These are phyloP conservation scores for Beauveria bassiana DNA, from an alignment of 2,329 filamentous ascomycete species.

Conservation along the genomic window DNA sequence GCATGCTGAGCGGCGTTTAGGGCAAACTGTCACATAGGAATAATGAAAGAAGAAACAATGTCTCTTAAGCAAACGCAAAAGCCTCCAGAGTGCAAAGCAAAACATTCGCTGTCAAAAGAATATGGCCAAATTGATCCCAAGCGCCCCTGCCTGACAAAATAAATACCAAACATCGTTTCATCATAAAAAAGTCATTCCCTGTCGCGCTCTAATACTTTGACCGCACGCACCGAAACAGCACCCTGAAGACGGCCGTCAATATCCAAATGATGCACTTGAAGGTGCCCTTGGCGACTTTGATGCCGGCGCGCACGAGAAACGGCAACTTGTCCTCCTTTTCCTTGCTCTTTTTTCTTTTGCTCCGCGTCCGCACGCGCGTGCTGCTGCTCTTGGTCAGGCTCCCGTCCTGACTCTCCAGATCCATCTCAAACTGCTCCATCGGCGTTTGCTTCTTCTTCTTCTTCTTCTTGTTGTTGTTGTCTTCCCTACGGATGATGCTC, in stretches of 20 bases:
- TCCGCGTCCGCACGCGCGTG: neutral
- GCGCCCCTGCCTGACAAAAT: neutral
- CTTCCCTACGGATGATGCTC: constrained; percentile 18
- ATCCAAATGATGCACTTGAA: constrained; percentile 54
- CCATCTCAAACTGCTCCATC: constrained; percentile 51
- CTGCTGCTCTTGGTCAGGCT: constrained; percentile 25
- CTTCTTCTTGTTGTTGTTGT: neutral
- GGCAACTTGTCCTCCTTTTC: constrained; percentile 42
- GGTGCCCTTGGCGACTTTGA: constrained; percentile 43
- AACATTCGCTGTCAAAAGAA: neutral
- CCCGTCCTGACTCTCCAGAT: constrained; percentile 54
- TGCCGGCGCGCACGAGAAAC: constrained; percentile 37
- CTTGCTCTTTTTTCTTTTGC: constrained; percentile 27
- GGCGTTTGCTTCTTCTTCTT: constrained; percentile 27
- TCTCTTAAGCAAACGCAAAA: neutral
- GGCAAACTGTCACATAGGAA: neutral
- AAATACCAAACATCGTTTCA: neutral
- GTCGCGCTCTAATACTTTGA: constrained; percentile 29
- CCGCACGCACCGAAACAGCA: constrained; percentile 43
- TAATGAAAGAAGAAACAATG: neutral
- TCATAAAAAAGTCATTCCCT: neutral
- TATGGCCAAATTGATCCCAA: neutral
- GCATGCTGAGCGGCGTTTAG: constrained; percentile 4
- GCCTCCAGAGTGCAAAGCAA: neutral
- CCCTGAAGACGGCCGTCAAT: constrained; percentile 44